These are phyloP conservation scores for Hirsutella rhossiliensis DNA, from an alignment of 2,329 filamentous ascomycete species.

Conservation along the genomic window DNA sequence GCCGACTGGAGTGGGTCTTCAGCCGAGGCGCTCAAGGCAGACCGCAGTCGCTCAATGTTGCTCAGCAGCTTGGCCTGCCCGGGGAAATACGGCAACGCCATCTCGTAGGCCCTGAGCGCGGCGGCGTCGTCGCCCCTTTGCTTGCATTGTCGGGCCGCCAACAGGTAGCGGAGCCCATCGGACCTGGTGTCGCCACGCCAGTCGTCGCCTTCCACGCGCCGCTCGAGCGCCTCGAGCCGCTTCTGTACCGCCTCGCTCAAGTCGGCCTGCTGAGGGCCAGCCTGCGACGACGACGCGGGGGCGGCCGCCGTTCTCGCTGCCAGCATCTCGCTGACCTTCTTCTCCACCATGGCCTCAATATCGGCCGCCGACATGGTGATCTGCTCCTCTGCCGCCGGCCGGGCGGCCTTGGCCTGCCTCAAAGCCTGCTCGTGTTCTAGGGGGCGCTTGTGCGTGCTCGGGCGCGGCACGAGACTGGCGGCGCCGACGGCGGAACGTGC, in stretches of 20 bases:
- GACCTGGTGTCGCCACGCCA: constrained; percentile 57
- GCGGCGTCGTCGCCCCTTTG: constrained; percentile 67
- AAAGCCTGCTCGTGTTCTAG: constrained; percentile 25
- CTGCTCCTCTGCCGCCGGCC: constrained; percentile 19
- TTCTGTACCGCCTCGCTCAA: constrained; percentile 69
- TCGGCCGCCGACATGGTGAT: constrained; percentile 53
- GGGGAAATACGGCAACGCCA: constrained; percentile 76
- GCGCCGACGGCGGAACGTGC: constrained; percentile 19
- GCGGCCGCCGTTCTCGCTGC: constrained; percentile 52
- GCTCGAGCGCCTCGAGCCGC: constrained; percentile 73
- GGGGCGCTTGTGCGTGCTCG: constrained; percentile 25
- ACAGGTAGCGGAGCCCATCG: constrained; percentile 71
- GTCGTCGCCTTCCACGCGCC: constrained; percentile 60
- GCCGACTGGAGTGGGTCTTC: constrained; percentile 1
- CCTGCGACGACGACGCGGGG: constrained; percentile 16
- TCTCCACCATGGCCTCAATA: constrained; percentile 86
- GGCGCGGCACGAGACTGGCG: constrained; percentile 6
- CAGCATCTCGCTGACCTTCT: constrained; percentile 80
- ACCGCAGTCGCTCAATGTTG: constrained; percentile 54
- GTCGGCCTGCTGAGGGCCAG: constrained; percentile 26
- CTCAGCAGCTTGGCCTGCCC: constrained; percentile 64
- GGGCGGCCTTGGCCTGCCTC: constrained; percentile 37
- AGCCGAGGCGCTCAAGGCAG: constrained; percentile 29
- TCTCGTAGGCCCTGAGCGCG: constrained; percentile 75
- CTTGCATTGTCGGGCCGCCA: constrained; percentile 89